phyloP scores from a whole-genome alignment of 805 yeast species.

The Wickerhamiella occidentalis region DNA sequence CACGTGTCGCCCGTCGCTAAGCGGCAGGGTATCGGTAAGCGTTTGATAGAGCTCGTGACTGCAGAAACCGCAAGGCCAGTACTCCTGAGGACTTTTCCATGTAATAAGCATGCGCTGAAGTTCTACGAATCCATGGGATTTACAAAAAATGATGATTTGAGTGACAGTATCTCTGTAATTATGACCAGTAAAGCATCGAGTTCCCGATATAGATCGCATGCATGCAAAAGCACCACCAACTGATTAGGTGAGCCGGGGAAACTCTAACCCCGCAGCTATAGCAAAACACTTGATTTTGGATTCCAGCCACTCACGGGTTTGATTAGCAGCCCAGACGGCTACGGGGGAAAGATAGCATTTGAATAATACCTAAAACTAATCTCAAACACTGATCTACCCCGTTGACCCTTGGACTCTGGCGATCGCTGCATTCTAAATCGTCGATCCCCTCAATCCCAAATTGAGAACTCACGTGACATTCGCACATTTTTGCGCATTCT shows the following conservation, averaged over 20 bases:
- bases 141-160: background rate
- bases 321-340: no score
- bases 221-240: background rate
- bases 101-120: slow-evolving; percentile 19
- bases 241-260: slow-evolving; percentile 1
- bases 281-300: background rate
- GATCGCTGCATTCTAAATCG: background rate
- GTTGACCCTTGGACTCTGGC: background rate
- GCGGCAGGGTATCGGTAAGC: slow-evolving; percentile 20
- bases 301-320: background rate
- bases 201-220: slow-evolving; percentile 1
- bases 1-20: slow-evolving; percentile 18
- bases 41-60: slow-evolving; percentile 16
- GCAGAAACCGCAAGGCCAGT: slow-evolving; percentile 12
- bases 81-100: slow-evolving; percentile 21
- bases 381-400: background rate
- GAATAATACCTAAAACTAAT: background rate
- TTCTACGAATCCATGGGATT: slow-evolving; percentile 22
- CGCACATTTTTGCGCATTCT: background rate
- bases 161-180: background rate
- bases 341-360: no score
- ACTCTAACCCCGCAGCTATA: background rate
- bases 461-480: background rate
- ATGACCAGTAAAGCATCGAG: background rate
- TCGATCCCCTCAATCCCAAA: background rate